Evolutionary conservation across 331 rosid species (phyloP).

Genomic region (Acacia concinna): DNA sequence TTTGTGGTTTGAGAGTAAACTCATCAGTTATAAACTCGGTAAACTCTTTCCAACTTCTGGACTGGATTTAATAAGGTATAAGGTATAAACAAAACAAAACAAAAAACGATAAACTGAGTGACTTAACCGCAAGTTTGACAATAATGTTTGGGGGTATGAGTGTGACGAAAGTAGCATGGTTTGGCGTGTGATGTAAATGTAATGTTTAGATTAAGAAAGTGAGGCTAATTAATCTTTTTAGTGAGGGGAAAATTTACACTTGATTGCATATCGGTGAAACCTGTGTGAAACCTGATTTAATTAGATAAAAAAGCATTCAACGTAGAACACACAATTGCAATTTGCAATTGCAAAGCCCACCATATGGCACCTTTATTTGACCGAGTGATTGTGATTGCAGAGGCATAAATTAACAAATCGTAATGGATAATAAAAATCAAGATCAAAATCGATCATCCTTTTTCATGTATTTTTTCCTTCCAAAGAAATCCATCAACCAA

Average conservation of each 20-base stretch:
- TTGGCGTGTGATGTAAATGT: background rate
- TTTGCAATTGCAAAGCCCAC: background rate
- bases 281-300: background rate
- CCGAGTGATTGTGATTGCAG: background rate
- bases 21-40: too few relatives aligned
- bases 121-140: too few relatives aligned
- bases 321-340: background rate
- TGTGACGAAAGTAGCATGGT: background rate
- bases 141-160: too few relatives aligned
- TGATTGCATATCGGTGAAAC: background rate
- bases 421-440: too few relatives aligned
- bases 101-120: too few relatives aligned
- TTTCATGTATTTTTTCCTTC: background rate
- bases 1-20: too few relatives aligned
- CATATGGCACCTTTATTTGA: background rate
- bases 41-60: too few relatives aligned
- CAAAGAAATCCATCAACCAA: too few relatives aligned
- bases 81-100: too few relatives aligned
- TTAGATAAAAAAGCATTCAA: background rate
- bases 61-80: too few relatives aligned
- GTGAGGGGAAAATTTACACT: background rate
- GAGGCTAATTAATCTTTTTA: background rate
- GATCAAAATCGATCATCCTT: too few relatives aligned
- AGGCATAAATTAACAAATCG: too few relatives aligned
- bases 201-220: background rate